phyloP scores from a whole-genome alignment of 2,329 filamentous ascomycete genomes.

The Aureobasidium sp. region DNA sequence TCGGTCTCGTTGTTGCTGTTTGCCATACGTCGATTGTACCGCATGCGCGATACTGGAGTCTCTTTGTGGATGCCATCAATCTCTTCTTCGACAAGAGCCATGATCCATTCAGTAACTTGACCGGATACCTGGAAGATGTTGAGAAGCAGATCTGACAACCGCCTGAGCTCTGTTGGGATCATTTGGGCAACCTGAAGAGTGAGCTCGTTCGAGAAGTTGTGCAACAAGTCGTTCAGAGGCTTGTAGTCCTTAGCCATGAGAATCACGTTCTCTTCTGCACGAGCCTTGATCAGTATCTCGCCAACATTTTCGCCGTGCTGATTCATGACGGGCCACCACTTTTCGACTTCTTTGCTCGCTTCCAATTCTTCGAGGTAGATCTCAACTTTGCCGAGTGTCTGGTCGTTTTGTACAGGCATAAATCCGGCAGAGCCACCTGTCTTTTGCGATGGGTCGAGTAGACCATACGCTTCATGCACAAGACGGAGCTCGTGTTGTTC shows the following conservation, averaged over 20 bases:
- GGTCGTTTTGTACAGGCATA: constrained; percentile 42
- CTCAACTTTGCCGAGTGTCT: constrained; percentile 65
- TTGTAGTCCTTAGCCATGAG: constrained; percentile 81
- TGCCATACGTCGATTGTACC: constrained; percentile 64
- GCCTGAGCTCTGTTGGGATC: constrained; percentile 68
- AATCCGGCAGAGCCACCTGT: constrained; percentile 34
- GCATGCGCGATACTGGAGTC: constrained; percentile 57
- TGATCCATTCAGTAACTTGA: constrained; percentile 79
- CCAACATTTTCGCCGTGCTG: constrained; percentile 69
- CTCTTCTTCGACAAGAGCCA: constrained; percentile 88
- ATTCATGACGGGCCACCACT: constrained; percentile 77
- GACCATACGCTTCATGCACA: constrained; percentile 34
- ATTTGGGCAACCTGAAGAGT: constrained; percentile 78
- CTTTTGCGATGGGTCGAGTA: constrained; percentile 25
- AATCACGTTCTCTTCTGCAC: constrained; percentile 83
- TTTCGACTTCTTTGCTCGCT: constrained; percentile 69
- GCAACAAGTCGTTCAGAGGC: constrained; percentile 72
- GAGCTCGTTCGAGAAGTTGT: constrained; percentile 74
- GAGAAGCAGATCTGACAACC: constrained; percentile 76
- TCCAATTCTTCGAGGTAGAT: constrained; percentile 74
- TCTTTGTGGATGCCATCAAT: constrained; percentile 90
- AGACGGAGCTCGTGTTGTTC: constrained; percentile 34
- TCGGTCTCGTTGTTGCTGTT: constrained; percentile 57
- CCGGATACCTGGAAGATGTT: constrained; percentile 96
- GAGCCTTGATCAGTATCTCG: constrained; percentile 75